Conservation (phyloP, 441 rosid genomes). For the Melastoma candidum region DNA sequence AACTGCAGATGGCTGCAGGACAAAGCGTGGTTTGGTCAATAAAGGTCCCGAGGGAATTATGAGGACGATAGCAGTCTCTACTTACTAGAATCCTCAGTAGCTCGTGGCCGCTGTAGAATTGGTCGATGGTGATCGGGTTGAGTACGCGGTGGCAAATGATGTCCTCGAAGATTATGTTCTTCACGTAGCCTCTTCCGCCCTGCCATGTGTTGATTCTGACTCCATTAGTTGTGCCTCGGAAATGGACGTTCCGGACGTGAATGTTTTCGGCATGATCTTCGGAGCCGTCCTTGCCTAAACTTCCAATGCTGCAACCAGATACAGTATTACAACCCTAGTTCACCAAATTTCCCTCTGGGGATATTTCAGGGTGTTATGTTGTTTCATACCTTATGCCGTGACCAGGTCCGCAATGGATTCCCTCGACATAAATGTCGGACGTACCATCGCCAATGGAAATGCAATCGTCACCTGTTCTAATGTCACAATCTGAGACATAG, state of each 20-base stretch:
- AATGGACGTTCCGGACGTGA: conserved; percentile 17
- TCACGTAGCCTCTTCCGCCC: conserved; percentile 38
- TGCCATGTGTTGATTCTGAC: conserved; percentile 43
- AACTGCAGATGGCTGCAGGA: conserved; percentile 31
- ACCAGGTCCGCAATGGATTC: conserved; percentile 20
- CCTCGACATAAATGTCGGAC: conserved; percentile 8
- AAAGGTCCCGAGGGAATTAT: too few relatives aligned
- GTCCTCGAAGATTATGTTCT: conserved; percentile 16
- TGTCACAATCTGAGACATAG: neutral
- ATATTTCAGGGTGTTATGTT: neutral
- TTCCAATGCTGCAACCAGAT: conserved; percentile 28
- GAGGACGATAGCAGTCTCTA: too few relatives aligned
- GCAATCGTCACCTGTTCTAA: conserved; percentile 26
- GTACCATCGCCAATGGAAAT: conserved; percentile 22
- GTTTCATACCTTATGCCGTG: conserved; percentile 33
- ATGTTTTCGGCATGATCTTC: conserved; percentile 25
- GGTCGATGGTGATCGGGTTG: conserved; percentile 34
- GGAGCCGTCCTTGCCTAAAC: conserved; percentile 27
- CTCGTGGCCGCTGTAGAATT: conserved; percentile 21
- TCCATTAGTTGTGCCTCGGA: conserved; percentile 27
- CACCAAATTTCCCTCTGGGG: neutral
- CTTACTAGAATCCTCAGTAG: neutral
- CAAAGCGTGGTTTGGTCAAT: neutral
- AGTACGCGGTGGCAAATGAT: neutral
- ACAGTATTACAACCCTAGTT: neutral